phyloP scores from a whole-genome alignment of 345 rosid species.

The Rubroshorea leprosula region DNA sequence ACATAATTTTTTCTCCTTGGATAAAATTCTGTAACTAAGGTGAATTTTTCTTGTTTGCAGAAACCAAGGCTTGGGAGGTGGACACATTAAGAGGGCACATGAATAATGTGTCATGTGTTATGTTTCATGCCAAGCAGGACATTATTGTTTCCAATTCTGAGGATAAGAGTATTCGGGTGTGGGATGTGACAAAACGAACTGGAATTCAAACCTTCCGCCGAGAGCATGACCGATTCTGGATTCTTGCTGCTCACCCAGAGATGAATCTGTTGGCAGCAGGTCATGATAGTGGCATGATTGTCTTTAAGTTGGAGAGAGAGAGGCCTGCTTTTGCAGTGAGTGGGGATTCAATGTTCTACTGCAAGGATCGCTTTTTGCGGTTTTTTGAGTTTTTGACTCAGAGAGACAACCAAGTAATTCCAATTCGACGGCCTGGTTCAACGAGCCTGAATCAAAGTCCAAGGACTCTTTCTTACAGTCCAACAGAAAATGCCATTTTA shows the following conservation, averaged over 20 bases:
- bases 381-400: slow-evolving; percentile 69
- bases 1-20: too few relatives aligned
- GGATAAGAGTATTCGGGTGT: slow-evolving; percentile 92
- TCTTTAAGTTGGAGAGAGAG: slow-evolving; percentile 94
- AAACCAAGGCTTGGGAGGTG: slow-evolving; percentile 99
- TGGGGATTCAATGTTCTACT: slow-evolving; percentile 66
- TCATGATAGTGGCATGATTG: slow-evolving; percentile 95
- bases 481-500: slow-evolving; percentile 83
- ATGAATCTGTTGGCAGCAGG: slow-evolving; percentile 96
- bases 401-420: slow-evolving; percentile 71
- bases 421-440: slow-evolving; percentile 78
- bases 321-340: slow-evolving; percentile 88
- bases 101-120: slow-evolving; percentile 91
- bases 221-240: slow-evolving; percentile 96
- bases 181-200: slow-evolving; percentile 93
- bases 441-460: slow-evolving; percentile 81
- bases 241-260: slow-evolving; percentile 89
- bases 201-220: slow-evolving; percentile 92
- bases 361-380: slow-evolving; percentile 79
- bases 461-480: slow-evolving; percentile 85
- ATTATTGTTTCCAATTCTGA: slow-evolving; percentile 95
- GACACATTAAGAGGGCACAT: slow-evolving; percentile 95
- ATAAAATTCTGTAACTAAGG: not conserved
- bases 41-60: slow-evolving; percentile 37
- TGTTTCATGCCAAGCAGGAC: slow-evolving; percentile 96